Base-by-base conservation (phyloP, 495 filamentous ascomycete genomes). In the Penicillium steckii region DNA sequence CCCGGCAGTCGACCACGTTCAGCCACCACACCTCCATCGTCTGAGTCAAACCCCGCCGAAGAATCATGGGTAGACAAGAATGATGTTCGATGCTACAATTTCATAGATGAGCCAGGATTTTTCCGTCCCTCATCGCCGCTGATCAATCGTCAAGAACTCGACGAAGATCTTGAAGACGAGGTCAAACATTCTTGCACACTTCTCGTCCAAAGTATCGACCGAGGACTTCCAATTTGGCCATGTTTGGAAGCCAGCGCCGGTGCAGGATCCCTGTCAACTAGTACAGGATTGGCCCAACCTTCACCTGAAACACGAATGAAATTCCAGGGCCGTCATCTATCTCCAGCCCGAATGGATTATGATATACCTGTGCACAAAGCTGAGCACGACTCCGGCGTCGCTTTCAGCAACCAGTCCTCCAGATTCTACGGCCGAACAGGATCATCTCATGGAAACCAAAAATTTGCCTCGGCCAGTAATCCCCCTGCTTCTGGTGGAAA, bases 151-250 rank as follows among this genome's bases (percentile, higher is more conserved):
- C 63, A 64, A 48, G 12, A 46, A 12, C 45, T 66, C 5, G 50
- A 52, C 3, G 60, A 61, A 43, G 60, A 64, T 3, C 13, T 66
- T 3, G 57, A 56, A 18, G 57, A 56, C n/a, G 48, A 66, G 38
- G 26, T 66, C 18, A 59, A 56, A 30, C 55, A 64, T 22, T 49
- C 63, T 9, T 66, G 63, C 42, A 33, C 57, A 4, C 44, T 66
- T 8, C 57, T 64, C 8, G 44, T 60, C 8, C 57, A 64, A 32
- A 61, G 57, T 32, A 54, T 66, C 37, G 60, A 66, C 7, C 63
- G 57, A n/a, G 63, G 57, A 1, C 19, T 66, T 8, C 61, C 63
- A 4, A 53, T 60, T 8, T 60, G 55, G 43, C 53, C 53, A 0
- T 55, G 46, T 1, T 41, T 55, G 8, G 44, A 54, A 12, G 8